Base-by-base conservation (phyloP, 345 rosid genomes). In the Gossypium longicalyx region DNA sequence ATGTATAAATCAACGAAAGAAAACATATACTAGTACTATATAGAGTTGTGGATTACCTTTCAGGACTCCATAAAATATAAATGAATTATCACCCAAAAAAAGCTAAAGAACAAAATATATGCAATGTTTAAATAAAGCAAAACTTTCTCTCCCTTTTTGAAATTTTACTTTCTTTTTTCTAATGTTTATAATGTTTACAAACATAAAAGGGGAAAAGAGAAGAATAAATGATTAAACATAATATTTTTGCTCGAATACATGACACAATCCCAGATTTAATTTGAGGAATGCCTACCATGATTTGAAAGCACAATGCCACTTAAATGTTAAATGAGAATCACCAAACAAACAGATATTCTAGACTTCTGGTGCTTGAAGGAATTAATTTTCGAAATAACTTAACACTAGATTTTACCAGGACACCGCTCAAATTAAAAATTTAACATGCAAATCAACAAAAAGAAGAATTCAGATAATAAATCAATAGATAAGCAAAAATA, bases 1-100 rank as follows among this genome's bases (percentile, higher is more conserved):
- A 73, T 82, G 68, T 71, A 77, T 74, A 79, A 47, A 76, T 80
- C 76, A 83, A 83, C 49, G 72, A 78, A 82, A 80, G 70, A 61
- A 59, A 59, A 80, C 54, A 67, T 76, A 69, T 61, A 19, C 49
- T 71, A 57, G 54, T 3, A 56, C 47, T 54, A 67, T 66, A 58
- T 12, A 64, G 53, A 25, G 38, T 41, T 44, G 12, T 20, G 43
- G 57, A 23, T 44, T 11, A 7, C 75, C 78, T 74, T 67, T 59
- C 79, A 59, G 56, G 49, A 52, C 70, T 57, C 17, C 27, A 25
- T 47, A 4, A 74, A 9, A 20, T 2, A 23, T 17, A 10, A 67
- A 52, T 19, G 53, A 43, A 43, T 63, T 72, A 20, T 9, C 23
- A 20, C 23, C 56, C 53, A 22, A 22, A 16, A 19, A 13, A 8